Conservation (phyloP, 1,284 basidiomycete genomes). For the Puccinia polysora region DNA sequence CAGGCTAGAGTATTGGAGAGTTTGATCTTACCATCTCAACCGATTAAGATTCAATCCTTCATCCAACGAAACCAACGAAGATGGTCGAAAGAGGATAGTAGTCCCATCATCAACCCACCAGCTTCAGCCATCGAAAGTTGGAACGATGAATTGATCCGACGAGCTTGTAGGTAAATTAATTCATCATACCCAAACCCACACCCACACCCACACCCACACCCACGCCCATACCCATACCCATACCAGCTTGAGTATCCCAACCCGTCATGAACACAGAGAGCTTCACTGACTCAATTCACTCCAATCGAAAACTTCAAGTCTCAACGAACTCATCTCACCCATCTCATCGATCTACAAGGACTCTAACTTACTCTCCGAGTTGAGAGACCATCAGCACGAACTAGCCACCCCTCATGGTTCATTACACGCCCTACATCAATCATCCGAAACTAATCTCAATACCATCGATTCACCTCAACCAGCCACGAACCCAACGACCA, state of each 20-base stretch:
- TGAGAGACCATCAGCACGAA: constrained; percentile 33
- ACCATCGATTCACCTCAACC: background rate
- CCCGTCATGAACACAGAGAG: no score
- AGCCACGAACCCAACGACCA: background rate
- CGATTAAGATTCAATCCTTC: background rate
- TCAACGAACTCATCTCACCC: constrained; percentile 28
- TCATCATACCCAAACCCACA: constrained; percentile 9
- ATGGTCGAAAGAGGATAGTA: no score
- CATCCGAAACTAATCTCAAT: background rate
- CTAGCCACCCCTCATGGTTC: constrained; percentile 39
- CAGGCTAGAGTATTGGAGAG: constrained; percentile 7
- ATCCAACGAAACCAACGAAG: no score
- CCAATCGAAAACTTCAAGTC: constrained; percentile 8
- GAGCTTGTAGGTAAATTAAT: no score
- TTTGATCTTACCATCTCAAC: constrained; percentile 4
- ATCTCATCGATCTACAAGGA: constrained; percentile 27
- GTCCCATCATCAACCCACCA: no score
- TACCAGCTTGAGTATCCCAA: no score
- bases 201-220: no score
- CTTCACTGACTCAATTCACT: no score
- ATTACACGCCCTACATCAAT: constrained; percentile 31
- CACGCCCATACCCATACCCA: no score
- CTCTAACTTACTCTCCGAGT: constrained; percentile 31
- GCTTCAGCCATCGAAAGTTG: no score
- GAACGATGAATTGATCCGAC: no score